Conservation (phyloP, 805 yeast species). For the Teunomyces barrocoloradensis region DNA sequence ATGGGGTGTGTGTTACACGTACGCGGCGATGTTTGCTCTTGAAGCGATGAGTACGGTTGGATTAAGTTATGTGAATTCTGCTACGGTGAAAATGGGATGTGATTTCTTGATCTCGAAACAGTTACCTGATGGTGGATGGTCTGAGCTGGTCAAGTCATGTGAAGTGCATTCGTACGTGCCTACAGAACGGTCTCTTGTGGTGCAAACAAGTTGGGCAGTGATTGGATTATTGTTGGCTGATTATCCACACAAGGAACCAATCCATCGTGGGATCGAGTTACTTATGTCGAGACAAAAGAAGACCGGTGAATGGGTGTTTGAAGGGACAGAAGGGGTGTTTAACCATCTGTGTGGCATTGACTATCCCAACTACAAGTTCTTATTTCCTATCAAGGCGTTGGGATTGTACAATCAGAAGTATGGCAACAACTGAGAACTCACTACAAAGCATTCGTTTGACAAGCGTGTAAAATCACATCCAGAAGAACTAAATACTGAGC, state of each 20-base stretch:
- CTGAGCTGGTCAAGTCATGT: conserved; percentile 88
- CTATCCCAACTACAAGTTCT: conserved; percentile 87
- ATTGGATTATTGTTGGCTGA: conserved; percentile 78
- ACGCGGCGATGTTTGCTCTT: conserved; percentile 96
- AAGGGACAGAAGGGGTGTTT: conserved; percentile 92
- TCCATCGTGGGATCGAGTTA: conserved; percentile 61
- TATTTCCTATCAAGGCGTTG: conserved; percentile 89
- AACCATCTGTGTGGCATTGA: conserved; percentile 90
- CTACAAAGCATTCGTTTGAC: not conserved
- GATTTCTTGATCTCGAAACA: conserved; percentile 79
- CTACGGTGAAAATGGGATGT: conserved; percentile 70
- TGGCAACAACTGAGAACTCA: conserved; percentile 17
- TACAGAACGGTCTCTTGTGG: conserved; percentile 61
- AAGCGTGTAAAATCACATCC: conserved; percentile 2
- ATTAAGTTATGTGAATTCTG: conserved; percentile 58
- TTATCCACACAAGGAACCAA: conserved; percentile 67
- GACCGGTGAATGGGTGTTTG: conserved; percentile 84
- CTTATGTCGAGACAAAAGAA: conserved; percentile 63
- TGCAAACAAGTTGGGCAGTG: conserved; percentile 91
- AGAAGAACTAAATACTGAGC: conserved; percentile 1
- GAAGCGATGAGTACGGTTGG: conserved; percentile 83
- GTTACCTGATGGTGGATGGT: conserved; percentile 93
- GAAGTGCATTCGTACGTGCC: conserved; percentile 78
- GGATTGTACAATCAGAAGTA: conserved; percentile 56
- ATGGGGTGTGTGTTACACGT: conserved; percentile 96